Evolutionary conservation across 1,284 basidiomycete genomes (phyloP).

Genomic region (Ustilago xerochloae): DNA sequence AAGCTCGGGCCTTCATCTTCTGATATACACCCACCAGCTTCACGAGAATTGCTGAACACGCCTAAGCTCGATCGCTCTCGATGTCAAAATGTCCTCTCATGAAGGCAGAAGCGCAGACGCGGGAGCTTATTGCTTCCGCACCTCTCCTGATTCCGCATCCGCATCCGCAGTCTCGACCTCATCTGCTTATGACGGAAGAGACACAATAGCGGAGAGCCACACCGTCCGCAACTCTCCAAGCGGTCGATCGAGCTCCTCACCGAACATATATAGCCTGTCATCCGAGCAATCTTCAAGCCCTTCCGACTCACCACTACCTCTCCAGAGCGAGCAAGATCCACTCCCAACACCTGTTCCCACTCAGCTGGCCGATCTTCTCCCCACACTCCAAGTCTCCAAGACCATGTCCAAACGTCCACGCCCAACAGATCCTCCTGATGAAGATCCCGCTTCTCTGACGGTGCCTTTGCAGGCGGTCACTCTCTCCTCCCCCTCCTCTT

Average conservation of each 20-base stretch:
- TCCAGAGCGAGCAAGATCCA: no score
- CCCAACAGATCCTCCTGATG: not conserved
- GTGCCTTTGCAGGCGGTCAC: no score
- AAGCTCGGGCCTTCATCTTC: conserved; percentile 1
- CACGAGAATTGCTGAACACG: not conserved
- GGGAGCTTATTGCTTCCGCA: no score
- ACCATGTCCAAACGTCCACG: conserved; percentile 23
- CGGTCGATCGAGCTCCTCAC: no score
- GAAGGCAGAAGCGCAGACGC: not conserved
- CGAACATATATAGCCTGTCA: not conserved
- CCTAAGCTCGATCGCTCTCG: not conserved
- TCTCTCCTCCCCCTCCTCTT: not conserved
- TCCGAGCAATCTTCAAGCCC: not conserved
- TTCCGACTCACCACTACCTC: not conserved
- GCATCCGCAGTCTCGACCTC: conserved; percentile 7
- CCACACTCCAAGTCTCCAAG: not conserved
- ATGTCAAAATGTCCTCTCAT: not conserved
- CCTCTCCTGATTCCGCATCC: no score
- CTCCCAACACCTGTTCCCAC: not conserved
- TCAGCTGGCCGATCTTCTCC: not conserved
- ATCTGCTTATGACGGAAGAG: not conserved
- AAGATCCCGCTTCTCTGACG: not conserved
- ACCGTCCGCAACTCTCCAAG: not conserved
- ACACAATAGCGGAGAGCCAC: not conserved
- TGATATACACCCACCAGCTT: not conserved